Conservation (phyloP, 495 filamentous ascomycete species). For the Amniculicola lignicola region DNA sequence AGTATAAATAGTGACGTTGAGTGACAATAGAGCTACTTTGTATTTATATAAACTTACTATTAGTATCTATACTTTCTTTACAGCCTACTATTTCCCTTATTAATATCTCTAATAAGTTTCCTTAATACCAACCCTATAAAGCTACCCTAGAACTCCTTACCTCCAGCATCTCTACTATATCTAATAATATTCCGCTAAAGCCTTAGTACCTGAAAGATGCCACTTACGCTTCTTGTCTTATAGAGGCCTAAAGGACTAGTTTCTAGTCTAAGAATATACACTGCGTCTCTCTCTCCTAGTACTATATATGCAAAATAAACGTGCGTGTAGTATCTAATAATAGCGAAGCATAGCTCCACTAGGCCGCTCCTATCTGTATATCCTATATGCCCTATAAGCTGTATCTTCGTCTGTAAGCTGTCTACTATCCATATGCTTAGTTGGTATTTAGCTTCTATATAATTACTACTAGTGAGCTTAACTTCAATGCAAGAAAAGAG, state of each 20-base stretch:
- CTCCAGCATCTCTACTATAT: constrained; percentile 13
- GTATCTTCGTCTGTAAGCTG: constrained; percentile 14
- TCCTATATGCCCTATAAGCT: constrained; percentile 1
- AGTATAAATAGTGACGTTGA: too few species aligned
- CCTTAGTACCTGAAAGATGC: constrained; percentile 13
- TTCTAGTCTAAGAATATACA: constrained; percentile 2
- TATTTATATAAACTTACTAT: too few species aligned
- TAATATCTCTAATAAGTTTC: constrained; percentile 1
- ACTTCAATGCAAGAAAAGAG: constrained; percentile 10
- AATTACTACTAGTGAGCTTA: constrained; percentile 8
- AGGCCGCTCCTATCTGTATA: background rate
- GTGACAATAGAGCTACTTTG: too few species aligned
- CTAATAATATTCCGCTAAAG: constrained; percentile 19
- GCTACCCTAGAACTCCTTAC: constrained; percentile 15
- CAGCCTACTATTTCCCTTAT: too few species aligned
- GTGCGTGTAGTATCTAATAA: constrained; percentile 1
- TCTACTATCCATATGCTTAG: constrained; percentile 19
- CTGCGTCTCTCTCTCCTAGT: background rate
- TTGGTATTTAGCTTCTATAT: constrained; percentile 16
- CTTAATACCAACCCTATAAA: constrained; percentile 14
- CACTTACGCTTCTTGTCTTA: constrained; percentile 15
- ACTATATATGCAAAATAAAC: constrained; percentile 12
- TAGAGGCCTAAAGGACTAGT: background rate
- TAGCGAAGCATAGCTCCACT: constrained; percentile 7
- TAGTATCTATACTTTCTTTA: too few species aligned